Evolutionary conservation across 148 eudicot genomes (phyloP), one percentile per base, ranked within the genome.

Genomic region (Agrostemma githago): DNA sequence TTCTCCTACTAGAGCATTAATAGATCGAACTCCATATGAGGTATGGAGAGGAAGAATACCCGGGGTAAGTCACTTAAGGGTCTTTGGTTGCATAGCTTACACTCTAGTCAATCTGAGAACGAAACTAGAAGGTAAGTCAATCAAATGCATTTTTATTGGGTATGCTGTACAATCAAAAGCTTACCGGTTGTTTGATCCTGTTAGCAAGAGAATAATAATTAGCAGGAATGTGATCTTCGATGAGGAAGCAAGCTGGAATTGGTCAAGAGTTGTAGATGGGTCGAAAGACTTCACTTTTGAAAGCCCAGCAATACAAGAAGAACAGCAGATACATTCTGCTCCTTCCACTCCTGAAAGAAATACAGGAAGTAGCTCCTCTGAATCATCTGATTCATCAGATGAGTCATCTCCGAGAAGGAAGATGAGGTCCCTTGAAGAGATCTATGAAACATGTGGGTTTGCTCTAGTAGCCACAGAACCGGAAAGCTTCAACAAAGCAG

Each of bases 61-160:
- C 10, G 7, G 67, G 10, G 67, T 63, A 63, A 63, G 67, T 37
- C 67, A 63, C 19, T 16, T 63, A 1, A 63, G 26, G 26, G 67
- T 63, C n/a, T 63, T 63, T 37, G 34, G 79, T 2, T 77, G 68
- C 42, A 58, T 71, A 0, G 70, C 71, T 7, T 77, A 77, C 72
- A 38, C 76, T 0, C n/a, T 62, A 3, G 51, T 77, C 39, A 15
- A 59, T 5, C 15, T 38, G 3, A 8, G 59, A 3, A 6, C 12
- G 1, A 74, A 67, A 19, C n/a, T 79, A 3, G 81, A 79, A 57
- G 77, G 67, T 3, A 67, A 73, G 48, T 58, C 76, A 4, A 8
- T 21, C 16, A 78, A 63, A 63, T 78, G 71, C 19, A 53, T 78
- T 39, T 78, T 78, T 19, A 44, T 79, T 60, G 77, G 77, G 4